Base-by-base conservation (phyloP, 331 rosid genomes). In the Malus hybrid region DNA sequence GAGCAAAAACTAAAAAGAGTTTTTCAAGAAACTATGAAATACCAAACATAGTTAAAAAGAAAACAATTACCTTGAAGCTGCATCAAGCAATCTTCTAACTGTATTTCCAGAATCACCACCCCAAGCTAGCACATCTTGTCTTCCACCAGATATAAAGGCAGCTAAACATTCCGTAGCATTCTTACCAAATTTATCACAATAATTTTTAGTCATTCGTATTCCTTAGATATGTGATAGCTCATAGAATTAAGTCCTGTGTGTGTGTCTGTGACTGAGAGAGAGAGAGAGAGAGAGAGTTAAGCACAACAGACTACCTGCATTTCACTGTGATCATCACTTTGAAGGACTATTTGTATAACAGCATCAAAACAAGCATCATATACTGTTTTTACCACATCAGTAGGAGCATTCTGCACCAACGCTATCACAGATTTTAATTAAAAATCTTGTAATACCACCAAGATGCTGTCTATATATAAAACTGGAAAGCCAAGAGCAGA, bases 161-260 rank as follows among this genome's bases (percentile, higher is more conserved):
- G 96, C 93, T 83, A 94, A 83, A 86, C 93, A 94, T 85, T 92
- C 97, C 7, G 97, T 92, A 52, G 97, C 97, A 85, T 92, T 94
- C 99, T 94, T 92, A 69, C 69, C 80, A 82, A 69, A 63, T 70
- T 77, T 55, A 68, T 74, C 42, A 74, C 39, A 76, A 74, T 66
- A 71, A 52, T 61, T 28, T 29, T 73, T 24, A 82, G 79, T 80
- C 78, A 72, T 76, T 72, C 10, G 28, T 13, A 67, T 34, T 9
- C 52, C 24, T 66, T 65, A 33, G 29, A 28, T 39, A 73, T 60
- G 44, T 42, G 19, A 11, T 26, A 61, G 67, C 0, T 16, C 15
- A 26, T 20, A 34, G 10, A 56, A 56, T 3, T 55, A 6, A 52
- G 11, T 53, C 50, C 14, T 44, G 0, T 9, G 48, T 42, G 14